Conservation (phyloP, 208 protist genomes). For the Crithidia expoeki region DNA sequence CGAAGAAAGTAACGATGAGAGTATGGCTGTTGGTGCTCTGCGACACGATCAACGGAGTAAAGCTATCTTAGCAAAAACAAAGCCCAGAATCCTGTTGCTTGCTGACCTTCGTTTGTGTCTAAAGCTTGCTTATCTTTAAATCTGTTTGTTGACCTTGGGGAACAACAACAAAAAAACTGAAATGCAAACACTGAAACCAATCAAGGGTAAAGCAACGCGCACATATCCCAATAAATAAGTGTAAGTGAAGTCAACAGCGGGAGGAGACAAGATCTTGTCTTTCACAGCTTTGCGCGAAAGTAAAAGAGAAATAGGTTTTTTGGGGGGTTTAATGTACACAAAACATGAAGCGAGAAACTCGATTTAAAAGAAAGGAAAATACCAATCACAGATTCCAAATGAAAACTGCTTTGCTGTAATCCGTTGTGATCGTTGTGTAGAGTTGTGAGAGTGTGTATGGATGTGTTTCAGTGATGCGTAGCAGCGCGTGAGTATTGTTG, state of each 20-base stretch:
- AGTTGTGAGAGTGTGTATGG: constrained; percentile 1
- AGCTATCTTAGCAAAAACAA: no score
- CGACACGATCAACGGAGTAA: background rate
- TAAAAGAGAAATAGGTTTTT: background rate
- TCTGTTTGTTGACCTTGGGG: constrained; percentile 6
- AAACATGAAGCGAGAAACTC: background rate
- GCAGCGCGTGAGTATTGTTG: no score
- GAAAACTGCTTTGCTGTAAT: no score
- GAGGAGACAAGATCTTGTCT: background rate
- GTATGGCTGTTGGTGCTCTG: background rate
- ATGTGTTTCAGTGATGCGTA: no score
- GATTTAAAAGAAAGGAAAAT: no score
- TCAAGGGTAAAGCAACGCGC: background rate
- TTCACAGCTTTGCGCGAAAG: background rate
- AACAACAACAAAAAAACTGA: constrained; percentile 10
- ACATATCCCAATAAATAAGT: background rate
- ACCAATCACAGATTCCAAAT: no score
- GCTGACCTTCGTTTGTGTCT: no score
- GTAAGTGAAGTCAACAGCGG: background rate
- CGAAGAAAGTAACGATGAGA: background rate
- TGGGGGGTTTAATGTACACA: constrained; percentile 13
- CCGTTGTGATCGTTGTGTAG: background rate
- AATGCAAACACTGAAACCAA: background rate
- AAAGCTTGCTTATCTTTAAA: background rate
- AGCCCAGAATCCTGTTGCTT: no score